These are phyloP conservation scores for Exophiala phaeomuriformis DNA, from an alignment of 2,329 filamentous ascomycete species.

Conservation along the genomic window DNA sequence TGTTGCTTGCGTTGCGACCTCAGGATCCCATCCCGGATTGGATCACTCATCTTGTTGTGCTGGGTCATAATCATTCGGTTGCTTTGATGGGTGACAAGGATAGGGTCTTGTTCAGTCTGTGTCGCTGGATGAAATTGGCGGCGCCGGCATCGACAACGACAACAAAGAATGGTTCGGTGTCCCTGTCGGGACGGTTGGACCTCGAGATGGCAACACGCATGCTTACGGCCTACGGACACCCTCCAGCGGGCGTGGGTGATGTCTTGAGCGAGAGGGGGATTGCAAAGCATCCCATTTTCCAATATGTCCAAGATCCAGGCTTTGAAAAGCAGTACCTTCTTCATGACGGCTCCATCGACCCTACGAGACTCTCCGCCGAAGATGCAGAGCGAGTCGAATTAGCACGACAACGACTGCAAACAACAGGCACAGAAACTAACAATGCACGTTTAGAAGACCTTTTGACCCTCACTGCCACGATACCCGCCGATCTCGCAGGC, in stretches of 20 bases:
- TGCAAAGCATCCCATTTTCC: conserved; percentile 1
- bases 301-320: neutral
- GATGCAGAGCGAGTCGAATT: neutral
- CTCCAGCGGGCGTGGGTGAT: conserved; percentile 20
- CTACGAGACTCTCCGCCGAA: neutral
- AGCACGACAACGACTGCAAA: neutral
- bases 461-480: neutral
- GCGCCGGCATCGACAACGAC: neutral
- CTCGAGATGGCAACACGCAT: conserved; percentile 6
- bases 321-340: neutral
- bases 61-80: conserved; percentile 61
- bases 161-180: neutral
- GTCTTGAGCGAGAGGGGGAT: conserved; percentile 20
- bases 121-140: conserved; percentile 17
- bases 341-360: neutral
- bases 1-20: conserved; percentile 71
- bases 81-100: conserved; percentile 59
- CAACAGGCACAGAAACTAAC: too few species aligned
- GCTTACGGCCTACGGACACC: conserved; percentile 7
- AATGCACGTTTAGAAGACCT: conserved; percentile 6
- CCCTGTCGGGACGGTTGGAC: conserved; percentile 5
- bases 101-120: conserved; percentile 45
- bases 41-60: conserved; percentile 75
- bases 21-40: conserved; percentile 84
- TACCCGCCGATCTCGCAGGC: neutral